Evolutionary conservation across 352 stramenopile genomes (phyloP).

Genomic region (Phytophthora cactorum): DNA sequence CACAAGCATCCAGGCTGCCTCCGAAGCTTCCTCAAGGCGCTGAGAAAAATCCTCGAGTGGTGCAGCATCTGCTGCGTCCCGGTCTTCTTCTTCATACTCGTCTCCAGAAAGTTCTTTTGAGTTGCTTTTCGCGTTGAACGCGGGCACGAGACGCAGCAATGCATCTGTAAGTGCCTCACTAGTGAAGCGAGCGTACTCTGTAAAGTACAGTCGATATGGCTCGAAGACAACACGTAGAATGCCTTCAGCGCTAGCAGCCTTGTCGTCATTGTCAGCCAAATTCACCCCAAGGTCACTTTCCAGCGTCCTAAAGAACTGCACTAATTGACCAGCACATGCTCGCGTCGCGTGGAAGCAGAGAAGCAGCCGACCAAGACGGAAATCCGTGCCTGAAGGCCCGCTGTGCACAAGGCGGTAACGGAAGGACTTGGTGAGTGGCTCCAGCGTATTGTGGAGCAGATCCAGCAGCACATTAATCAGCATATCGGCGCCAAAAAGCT

Average conservation of each 20-base stretch:
- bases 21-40: conserved; percentile 60
- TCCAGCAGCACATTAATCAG: conserved; percentile 41
- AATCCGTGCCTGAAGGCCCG: conserved; percentile 25
- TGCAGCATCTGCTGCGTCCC: conserved; percentile 22
- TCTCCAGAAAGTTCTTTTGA: conserved; percentile 9
- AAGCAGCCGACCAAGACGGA: conserved; percentile 43
- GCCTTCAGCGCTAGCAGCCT: conserved; percentile 8
- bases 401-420: conserved; percentile 49
- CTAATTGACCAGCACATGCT: conserved; percentile 49
- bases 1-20: conserved; percentile 44
- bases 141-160: conserved; percentile 49
- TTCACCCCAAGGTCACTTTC: conserved; percentile 31
- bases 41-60: conserved; percentile 65
- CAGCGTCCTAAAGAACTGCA: conserved; percentile 50
- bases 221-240: conserved; percentile 49
- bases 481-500: conserved; percentile 54
- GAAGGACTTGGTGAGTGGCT: conserved; percentile 57
- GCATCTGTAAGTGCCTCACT: conserved; percentile 47
- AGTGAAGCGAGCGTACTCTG: conserved; percentile 53
- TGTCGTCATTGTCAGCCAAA: conserved; percentile 14
- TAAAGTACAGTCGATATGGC: conserved; percentile 63
- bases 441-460: conserved; percentile 60
- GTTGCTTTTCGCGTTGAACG: conserved; percentile 30
- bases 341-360: conserved; percentile 52
- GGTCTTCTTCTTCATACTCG: conserved; percentile 37